phyloP scores from a whole-genome alignment of 2,329 filamentous ascomycete species.

The Trichophyton simii region DNA sequence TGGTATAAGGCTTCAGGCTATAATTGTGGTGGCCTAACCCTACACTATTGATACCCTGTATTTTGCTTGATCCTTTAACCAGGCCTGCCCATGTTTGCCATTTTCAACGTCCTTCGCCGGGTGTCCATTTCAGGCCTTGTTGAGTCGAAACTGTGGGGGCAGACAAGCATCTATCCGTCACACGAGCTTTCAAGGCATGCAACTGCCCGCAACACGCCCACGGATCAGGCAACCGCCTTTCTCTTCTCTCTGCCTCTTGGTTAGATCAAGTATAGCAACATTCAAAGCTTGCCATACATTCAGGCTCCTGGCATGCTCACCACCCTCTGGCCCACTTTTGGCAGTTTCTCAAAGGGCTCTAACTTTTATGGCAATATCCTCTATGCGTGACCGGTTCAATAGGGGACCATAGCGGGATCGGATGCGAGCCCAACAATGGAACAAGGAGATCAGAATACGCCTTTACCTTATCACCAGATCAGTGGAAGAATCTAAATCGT shows the following conservation, averaged over 20 bases:
- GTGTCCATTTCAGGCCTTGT: neutral
- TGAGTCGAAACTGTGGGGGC: conserved; percentile 2
- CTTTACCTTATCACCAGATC: no score
- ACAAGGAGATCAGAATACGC: neutral
- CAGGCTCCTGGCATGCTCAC: neutral
- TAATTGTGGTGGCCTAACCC: neutral
- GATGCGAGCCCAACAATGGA: neutral
- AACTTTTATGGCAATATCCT: neutral
- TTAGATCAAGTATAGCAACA: neutral
- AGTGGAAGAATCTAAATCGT: neutral
- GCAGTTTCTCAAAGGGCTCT: neutral
- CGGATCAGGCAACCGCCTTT: neutral
- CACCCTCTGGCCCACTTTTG: neutral
- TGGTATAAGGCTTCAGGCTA: neutral
- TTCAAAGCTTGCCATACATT: neutral
- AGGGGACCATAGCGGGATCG: neutral
- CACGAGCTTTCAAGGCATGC: conserved; percentile 2
- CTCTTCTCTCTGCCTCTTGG: neutral
- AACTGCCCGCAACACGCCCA: neutral
- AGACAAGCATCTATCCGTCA: neutral
- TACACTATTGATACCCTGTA: neutral
- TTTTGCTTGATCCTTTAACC: neutral
- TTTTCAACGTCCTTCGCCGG: neutral
- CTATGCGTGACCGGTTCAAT: neutral
- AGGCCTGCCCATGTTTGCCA: conserved; percentile 1